Conservation (phyloP, 768 basidiomycete species). For the Mycena rosella region DNA sequence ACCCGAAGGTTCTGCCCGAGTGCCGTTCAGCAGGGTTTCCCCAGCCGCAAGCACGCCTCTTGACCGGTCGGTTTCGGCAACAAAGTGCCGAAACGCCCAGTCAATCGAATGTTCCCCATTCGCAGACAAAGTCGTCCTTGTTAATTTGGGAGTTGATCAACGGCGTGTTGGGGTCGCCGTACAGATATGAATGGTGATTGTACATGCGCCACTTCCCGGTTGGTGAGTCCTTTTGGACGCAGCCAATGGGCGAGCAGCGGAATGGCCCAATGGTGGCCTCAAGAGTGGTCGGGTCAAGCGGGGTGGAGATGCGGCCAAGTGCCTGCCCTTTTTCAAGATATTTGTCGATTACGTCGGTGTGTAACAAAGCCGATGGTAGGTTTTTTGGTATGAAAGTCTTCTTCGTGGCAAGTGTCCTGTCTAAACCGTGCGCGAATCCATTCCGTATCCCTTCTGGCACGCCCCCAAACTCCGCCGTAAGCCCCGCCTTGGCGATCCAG, state of each 20-base stretch:
- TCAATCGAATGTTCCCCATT: constrained; percentile 40
- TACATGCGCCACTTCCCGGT: constrained; percentile 14
- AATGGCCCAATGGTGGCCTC: constrained; percentile 31
- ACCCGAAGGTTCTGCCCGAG: too few relatives aligned
- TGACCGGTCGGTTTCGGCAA: too few relatives aligned
- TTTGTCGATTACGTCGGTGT: not conserved
- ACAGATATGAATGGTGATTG: constrained; percentile 37
- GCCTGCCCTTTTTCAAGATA: not conserved
- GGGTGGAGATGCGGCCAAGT: not conserved
- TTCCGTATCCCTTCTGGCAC: not conserved
- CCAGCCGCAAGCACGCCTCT: too few relatives aligned
- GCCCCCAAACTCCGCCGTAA: not conserved
- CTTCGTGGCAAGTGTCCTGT: not conserved
- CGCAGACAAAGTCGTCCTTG: constrained; percentile 27
- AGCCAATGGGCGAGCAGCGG: constrained; percentile 20
- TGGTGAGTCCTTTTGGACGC: not conserved
- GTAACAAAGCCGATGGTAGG: not conserved
- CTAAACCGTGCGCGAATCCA: not conserved
- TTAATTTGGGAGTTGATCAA: constrained; percentile 31
- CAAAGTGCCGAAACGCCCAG: too few relatives aligned
- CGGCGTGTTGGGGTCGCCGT: not conserved
- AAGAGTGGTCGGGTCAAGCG: not conserved
- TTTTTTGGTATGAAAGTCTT: not conserved
- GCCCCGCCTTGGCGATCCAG: not conserved
- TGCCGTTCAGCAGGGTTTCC: too few relatives aligned